Base-by-base conservation (phyloP, 345 rosid genomes). In the Eucalyptus grandis region DNA sequence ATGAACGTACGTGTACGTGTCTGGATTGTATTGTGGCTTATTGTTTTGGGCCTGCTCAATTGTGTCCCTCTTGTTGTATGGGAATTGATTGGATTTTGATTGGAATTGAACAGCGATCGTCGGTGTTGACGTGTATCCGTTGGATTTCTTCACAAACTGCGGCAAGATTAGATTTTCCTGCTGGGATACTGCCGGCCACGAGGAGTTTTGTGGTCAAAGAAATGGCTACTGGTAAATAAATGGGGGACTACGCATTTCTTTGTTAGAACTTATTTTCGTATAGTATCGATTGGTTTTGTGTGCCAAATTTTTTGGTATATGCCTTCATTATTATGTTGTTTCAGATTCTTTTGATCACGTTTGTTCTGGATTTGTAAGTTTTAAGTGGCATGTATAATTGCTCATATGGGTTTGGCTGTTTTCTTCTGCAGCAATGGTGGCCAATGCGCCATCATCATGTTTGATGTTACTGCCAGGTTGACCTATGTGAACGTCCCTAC, bases 161-260 rank as follows among this genome's bases (percentile, higher is more conserved):
- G 99, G 99, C 13, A 95, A 98, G 92, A 92, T 98, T 89, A 93
- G 99, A 8, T 98, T 98, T 89, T 96, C 96, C 91, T 97, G 99
- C 95, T 97, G 99, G 99, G 99, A 98, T 77, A 98, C 99, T 77
- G 98, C 99, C 14, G 99, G 99, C 2, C 99, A 98, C 83, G 99
- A 97, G 93, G 96, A 98, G 91, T 96, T 98, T 40, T 98, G 99
- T 91, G 99, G 99, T 50, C 97, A 96, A 14, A 93, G 99, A 89
- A 99, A 97, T 96, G 99, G 99, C 53, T 98, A 98, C 92, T 98
- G 96, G 99, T 98, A 87, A 94, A 98, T 88, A 50, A 8, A 30
- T 6, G n/a, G 15, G 44, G 19, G 21, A 72, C 82, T 34, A 72
- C 3, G 2, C 81, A 34, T 34, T 72, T 19, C 44, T 9, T 72